Evolutionary conservation across 2,329 filamentous ascomycete genomes (phyloP), one percentile per base, ranked within the genome.

Genomic region (Ascochyta viciae-villosae): DNA sequence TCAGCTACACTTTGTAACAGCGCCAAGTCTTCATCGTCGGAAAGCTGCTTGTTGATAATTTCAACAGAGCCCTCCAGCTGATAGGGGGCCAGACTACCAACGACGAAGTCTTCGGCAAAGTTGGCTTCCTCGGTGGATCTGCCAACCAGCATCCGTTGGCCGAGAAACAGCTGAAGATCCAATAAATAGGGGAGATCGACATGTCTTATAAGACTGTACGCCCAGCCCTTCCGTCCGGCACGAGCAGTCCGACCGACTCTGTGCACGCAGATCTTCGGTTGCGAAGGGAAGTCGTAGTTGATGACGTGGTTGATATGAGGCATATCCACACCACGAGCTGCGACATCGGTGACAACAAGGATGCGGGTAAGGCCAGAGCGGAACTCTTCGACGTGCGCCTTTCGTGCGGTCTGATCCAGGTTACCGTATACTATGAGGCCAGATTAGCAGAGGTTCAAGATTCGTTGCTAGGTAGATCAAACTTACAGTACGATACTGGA

Each of bases 241-340:
- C 95, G 87, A 37, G 95, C 96, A 24, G 96, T 99, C 78, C 95
- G 89, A 68, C 95, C 95, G 42, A 99, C 95, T 73, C 95, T 89
- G 77, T 99, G 95, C 26, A 99, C 90, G 68, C 96, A 99, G 38
- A 99, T 88, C 78, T 99, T 99, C 19, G 95, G 92, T 70, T 98
- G 95, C 1, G 94, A 90, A 3, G 95, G 94, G 63, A 99, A 99
- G 72, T 98, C 94, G 77, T 96, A 99, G 81, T 99, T 98, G 81
- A 99, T 94, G 56, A 99, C 95, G 73, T 99, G 98, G 53, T 92
- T 93, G 33, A 99, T 83, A 42, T 97, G 85, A 0, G 95, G 95
- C 64, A 99, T 96, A 86, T 99, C 95, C 59, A 99, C 96, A 86
- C 95, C 95, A 86, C 95, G 87, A 22, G 95, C 95, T 13, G 95